phyloP scores from a whole-genome alignment of 305 asterid genomes.

The Ilex paraguariensis region DNA sequence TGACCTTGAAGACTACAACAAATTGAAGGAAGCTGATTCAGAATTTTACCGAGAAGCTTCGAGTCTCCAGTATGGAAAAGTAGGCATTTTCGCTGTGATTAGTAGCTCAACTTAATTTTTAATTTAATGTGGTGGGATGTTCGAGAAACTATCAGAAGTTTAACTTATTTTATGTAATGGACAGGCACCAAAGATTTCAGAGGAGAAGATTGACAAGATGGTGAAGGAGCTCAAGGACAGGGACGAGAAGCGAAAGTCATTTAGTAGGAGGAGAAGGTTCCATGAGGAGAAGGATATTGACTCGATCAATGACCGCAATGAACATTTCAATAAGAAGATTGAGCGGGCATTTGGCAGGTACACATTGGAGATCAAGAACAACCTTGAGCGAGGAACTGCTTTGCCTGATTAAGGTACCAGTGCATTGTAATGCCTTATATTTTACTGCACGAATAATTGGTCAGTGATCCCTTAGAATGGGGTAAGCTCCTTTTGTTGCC shows the following conservation, averaged over 20 bases:
- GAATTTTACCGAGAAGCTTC: constrained; percentile 92
- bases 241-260: constrained; percentile 69
- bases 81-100: constrained; percentile 14
- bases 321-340: constrained; percentile 91
- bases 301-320: constrained; percentile 93
- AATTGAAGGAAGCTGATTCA: constrained; percentile 80
- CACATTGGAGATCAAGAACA: constrained; percentile 92
- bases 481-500: too few relatives aligned
- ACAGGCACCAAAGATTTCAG: constrained; percentile 69
- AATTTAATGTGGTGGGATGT: not conserved
- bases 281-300: constrained; percentile 96
- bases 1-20: constrained; percentile 66
- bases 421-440: not conserved
- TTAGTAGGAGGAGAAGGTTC: constrained; percentile 88
- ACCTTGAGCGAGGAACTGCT: constrained; percentile 84
- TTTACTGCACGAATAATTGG: not conserved
- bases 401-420: constrained; percentile 50
- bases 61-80: constrained; percentile 95
- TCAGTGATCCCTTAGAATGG: too few relatives aligned
- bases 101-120: not conserved
- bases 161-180: constrained; percentile 7
- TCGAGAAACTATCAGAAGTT: not conserved
- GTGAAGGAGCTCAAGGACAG: constrained; percentile 78
- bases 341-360: constrained; percentile 92
- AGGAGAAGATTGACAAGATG: constrained; percentile 77